Conservation (phyloP, 2,329 filamentous ascomycete species). For the Xylariaceae sp. region DNA sequence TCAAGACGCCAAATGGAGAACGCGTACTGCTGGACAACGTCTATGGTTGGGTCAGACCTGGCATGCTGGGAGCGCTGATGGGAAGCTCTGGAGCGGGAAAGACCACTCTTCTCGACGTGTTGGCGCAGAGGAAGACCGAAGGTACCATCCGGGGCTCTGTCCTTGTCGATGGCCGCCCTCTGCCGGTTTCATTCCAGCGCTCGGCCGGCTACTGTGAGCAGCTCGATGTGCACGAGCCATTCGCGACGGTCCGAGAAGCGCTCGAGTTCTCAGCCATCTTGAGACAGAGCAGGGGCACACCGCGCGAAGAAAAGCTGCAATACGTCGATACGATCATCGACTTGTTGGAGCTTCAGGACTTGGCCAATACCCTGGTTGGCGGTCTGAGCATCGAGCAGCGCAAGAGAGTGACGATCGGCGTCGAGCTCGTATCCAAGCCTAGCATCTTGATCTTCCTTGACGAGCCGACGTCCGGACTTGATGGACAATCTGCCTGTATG, state of each 20-base stretch:
- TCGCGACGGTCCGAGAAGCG: not conserved
- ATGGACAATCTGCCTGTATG: constrained; percentile 85
- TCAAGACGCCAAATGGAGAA: not conserved
- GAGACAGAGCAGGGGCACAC: not conserved
- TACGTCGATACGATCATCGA: not conserved
- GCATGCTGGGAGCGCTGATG: not conserved
- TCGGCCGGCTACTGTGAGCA: not conserved
- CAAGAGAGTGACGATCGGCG: constrained; percentile 79
- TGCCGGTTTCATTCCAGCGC: not conserved
- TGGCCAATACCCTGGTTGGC: not conserved
- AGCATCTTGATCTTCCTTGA: constrained; percentile 75
- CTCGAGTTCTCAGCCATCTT: not conserved
- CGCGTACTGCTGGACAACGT: not conserved
- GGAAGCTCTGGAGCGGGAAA: not conserved
- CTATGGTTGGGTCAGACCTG: not conserved
- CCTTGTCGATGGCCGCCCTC: not conserved
- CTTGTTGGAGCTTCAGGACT: not conserved
- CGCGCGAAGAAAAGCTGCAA: not conserved
- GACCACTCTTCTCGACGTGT: not conserved
- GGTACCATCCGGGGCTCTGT: not conserved
- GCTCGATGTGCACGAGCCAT: not conserved
- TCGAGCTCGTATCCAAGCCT: constrained; percentile 85
- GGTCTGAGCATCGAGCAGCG: constrained; percentile 42
- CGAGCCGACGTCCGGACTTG: constrained; percentile 85
- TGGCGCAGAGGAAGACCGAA: not conserved